These are phyloP conservation scores for Fraxinus albicans DNA, from an alignment of 305 asterid species.

Conservation along the genomic window DNA sequence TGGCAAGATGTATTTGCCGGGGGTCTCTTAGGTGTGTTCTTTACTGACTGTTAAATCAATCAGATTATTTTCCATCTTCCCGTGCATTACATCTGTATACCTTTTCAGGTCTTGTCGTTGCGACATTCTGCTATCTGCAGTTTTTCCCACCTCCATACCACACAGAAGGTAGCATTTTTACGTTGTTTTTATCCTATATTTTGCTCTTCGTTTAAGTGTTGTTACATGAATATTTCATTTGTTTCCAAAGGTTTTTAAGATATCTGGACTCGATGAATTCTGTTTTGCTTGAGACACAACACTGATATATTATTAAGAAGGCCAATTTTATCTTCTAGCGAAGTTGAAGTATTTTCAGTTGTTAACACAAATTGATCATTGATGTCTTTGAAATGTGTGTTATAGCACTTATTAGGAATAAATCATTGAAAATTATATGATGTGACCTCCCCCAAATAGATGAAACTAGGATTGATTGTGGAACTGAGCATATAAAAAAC, in stretches of 20 bases:
- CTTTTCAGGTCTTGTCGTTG: conserved; percentile 56
- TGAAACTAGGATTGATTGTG: background rate
- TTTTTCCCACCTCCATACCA: conserved; percentile 89
- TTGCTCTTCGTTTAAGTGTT: background rate
- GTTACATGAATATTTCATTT: background rate
- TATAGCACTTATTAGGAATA: background rate
- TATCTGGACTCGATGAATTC: background rate
- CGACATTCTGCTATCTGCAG: conserved; percentile 80
- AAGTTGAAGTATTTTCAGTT: background rate
- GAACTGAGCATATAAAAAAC: background rate
- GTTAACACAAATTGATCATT: background rate
- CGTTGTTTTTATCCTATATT: background rate
- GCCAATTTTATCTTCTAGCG: background rate
- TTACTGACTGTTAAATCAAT: background rate
- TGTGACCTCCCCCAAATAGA: background rate
- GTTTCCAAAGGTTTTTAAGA: background rate
- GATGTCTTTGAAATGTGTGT: background rate
- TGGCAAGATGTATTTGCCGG: conserved; percentile 97
- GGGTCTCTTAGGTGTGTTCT: conserved; percentile 69
- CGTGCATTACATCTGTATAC: background rate
- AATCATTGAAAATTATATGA: background rate
- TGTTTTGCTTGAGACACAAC: background rate
- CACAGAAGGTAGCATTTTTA: conserved; percentile 45
- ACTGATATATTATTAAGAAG: background rate
- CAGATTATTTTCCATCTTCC: background rate